These are phyloP conservation scores for Shiraia sp. DNA, from an alignment of 2,329 filamentous ascomycete species.

Conservation along the genomic window DNA sequence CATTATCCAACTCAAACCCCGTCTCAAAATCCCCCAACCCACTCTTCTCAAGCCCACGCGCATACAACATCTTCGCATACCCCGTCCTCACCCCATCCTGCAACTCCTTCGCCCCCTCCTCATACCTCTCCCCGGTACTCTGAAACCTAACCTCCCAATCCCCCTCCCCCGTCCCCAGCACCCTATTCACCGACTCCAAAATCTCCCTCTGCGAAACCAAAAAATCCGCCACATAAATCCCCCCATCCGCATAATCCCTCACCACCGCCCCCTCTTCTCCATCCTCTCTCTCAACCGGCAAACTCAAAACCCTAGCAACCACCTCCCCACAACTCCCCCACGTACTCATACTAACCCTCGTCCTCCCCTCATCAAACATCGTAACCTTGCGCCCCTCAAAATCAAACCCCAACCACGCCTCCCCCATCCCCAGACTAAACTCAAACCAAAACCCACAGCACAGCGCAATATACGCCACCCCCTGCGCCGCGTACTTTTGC, in stretches of 20 bases:
- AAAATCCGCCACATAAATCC: conserved; percentile 39
- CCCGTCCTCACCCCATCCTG: conserved; percentile 45
- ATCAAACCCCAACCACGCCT: conserved; percentile 43
- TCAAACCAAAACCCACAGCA: conserved; percentile 45
- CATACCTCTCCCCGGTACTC: conserved; percentile 52
- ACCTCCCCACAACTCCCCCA: conserved; percentile 61
- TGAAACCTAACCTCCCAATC: conserved; percentile 65
- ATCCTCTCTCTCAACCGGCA: conserved; percentile 38
- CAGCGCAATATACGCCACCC: conserved; percentile 10
- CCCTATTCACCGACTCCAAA: conserved; percentile 63
- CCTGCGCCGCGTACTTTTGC: not conserved
- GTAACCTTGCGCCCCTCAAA: conserved; percentile 33
- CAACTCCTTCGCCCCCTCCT: conserved; percentile 53
- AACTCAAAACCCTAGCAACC: conserved; percentile 50
- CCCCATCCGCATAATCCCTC: conserved; percentile 10
- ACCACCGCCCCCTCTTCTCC: conserved; percentile 1
- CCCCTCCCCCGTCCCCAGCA: conserved; percentile 58
- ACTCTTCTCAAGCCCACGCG: conserved; percentile 22
- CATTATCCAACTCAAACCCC: conserved; percentile 49
- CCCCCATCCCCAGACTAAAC: conserved; percentile 37
- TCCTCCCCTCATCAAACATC: conserved; percentile 38
- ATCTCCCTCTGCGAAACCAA: conserved; percentile 62
- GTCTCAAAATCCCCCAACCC: conserved; percentile 21
- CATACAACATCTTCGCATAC: conserved; percentile 56
- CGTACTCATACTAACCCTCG: conserved; percentile 54